phyloP scores from a whole-genome alignment of 78 protist species.

The Dictyostelium firmibasis region DNA sequence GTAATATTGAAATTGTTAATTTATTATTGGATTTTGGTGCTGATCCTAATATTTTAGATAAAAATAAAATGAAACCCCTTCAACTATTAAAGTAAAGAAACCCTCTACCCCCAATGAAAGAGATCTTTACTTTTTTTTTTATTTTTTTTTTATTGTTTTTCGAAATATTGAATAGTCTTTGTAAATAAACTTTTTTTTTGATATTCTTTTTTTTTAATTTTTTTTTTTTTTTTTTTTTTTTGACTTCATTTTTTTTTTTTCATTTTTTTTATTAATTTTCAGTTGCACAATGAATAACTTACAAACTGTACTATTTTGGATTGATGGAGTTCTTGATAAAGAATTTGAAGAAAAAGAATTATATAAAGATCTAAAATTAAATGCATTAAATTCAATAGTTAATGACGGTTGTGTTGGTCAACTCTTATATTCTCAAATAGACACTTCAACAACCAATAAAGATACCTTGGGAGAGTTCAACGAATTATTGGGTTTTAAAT shows the following conservation, averaged over 20 bases:
- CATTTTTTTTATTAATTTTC: not conserved
- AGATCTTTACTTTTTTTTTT: no score
- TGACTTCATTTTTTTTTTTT: not conserved
- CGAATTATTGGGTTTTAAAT: conserved; percentile 58
- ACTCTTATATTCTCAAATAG: not conserved
- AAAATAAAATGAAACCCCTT: not conserved
- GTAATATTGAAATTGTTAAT: not conserved
- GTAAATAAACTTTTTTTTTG: not conserved
- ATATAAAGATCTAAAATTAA: not conserved
- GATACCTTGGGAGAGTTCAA: not conserved
- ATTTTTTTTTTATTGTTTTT: not conserved
- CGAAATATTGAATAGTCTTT: no score
- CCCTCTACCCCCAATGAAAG: no score
- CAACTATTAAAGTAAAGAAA: not conserved
- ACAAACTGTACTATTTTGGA: conserved; percentile 20
- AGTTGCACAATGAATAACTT: not conserved
- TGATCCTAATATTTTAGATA: not conserved
- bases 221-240: not conserved
- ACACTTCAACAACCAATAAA: not conserved
- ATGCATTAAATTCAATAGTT: conserved; percentile 1
- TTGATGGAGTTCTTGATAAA: conserved; percentile 27
- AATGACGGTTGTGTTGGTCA: conserved; percentile 73
- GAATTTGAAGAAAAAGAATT: not conserved
- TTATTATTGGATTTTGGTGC: not conserved
- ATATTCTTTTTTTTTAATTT: not conserved